Conservation (phyloP, 1,284 basidiomycete species). For the Rhodotorula glutinis region DNA sequence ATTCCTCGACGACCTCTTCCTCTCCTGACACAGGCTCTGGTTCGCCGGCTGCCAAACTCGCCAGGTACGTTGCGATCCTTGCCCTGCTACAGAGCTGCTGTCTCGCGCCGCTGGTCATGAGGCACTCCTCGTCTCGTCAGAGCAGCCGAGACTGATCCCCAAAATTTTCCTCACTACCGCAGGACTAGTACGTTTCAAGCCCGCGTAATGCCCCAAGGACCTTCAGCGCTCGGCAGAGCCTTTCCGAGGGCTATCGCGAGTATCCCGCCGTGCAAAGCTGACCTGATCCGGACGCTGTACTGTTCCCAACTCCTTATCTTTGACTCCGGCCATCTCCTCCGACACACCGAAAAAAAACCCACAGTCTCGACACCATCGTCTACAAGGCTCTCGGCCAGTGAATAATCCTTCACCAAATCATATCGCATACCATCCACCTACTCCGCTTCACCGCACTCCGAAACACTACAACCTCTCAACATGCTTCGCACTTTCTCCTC, state of each 20-base stretch:
- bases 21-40: slow-evolving; percentile 21
- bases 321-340: background rate
- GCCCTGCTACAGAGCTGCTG: background rate
- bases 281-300: background rate
- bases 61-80: slow-evolving; percentile 7
- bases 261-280: background rate
- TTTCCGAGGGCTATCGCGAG: too few relatives aligned
- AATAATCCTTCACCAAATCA: background rate
- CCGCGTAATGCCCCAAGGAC: too few relatives aligned
- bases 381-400: slow-evolving; percentile 36
- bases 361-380: slow-evolving; percentile 36
- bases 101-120: background rate
- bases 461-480: background rate
- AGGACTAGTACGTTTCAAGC: background rate
- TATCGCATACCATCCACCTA: background rate
- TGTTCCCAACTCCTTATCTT: background rate
- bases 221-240: background rate
- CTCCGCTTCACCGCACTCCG: background rate
- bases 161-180: background rate
- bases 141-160: slow-evolving; percentile 4
- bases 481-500: slow-evolving; percentile 38
- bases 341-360: too few relatives aligned
- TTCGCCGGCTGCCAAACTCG: slow-evolving; percentile 31
- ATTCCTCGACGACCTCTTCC: slow-evolving; percentile 4
- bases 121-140: background rate